phyloP scores from a whole-genome alignment of 2,329 filamentous ascomycete species.

The Penicillium paneum region DNA sequence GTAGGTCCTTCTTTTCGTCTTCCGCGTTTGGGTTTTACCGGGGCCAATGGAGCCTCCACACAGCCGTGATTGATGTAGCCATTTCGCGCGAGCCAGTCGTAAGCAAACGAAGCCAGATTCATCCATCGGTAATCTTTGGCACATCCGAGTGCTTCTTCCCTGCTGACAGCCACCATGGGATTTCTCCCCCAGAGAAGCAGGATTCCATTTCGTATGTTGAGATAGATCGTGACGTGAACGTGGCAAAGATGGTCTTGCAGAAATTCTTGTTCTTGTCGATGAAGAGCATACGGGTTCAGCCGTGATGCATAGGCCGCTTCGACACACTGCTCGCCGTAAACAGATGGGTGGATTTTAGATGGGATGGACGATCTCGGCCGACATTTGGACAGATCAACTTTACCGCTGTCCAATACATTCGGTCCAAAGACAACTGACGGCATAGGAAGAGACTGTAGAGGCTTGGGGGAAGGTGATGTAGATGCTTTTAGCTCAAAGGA shows the following conservation, averaged over 20 bases:
- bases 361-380: slow-evolving; percentile 82
- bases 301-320: slow-evolving; percentile 84
- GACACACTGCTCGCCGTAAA: slow-evolving; percentile 90
- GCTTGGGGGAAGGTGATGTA: slow-evolving; percentile 24
- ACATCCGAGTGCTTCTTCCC: slow-evolving; percentile 85
- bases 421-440: slow-evolving; percentile 16
- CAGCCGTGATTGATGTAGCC: slow-evolving; percentile 98
- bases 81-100: slow-evolving; percentile 84
- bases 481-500: slow-evolving; percentile 25
- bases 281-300: slow-evolving; percentile 83
- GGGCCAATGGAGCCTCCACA: slow-evolving; percentile 62
- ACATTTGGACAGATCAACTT: slow-evolving; percentile 49
- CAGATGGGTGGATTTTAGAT: slow-evolving; percentile 63
- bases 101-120: slow-evolving; percentile 79
- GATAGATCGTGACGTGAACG: slow-evolving; percentile 86
- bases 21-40: slow-evolving; percentile 39
- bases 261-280: slow-evolving; percentile 77
- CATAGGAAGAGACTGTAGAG: slow-evolving; percentile 13
- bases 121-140: slow-evolving; percentile 86
- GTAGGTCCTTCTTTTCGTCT: slow-evolving; percentile 60
- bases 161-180: slow-evolving; percentile 74
- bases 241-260: slow-evolving; percentile 79
- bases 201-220: slow-evolving; percentile 95
- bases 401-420: slow-evolving; percentile 25
- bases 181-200: slow-evolving; percentile 85